These are phyloP conservation scores for Capsicum baccatum DNA, from an alignment of 257 asterid species.

Conservation along the genomic window DNA sequence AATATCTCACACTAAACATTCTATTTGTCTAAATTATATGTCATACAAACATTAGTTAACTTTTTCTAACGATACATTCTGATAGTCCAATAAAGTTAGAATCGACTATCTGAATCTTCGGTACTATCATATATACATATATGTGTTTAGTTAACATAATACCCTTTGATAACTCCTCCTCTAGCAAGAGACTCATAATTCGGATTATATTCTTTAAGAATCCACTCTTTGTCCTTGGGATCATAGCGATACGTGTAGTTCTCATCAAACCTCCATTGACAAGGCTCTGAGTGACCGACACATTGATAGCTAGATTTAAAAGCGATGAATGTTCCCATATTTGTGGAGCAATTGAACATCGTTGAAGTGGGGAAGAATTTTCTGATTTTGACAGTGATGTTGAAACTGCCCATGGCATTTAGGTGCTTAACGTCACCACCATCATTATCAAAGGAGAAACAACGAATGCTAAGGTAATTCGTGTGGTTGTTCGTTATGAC, in stretches of 20 bases:
- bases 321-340: slow-evolving; percentile 71
- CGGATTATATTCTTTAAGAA: slow-evolving; percentile 48
- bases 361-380: slow-evolving; percentile 40
- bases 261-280: slow-evolving; percentile 74
- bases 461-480: slow-evolving; percentile 59
- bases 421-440: slow-evolving; percentile 43
- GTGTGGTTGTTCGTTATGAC: slow-evolving; percentile 66
- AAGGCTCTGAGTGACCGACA: slow-evolving; percentile 17
- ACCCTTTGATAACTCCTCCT: slow-evolving; percentile 76
- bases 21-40: neutral
- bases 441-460: slow-evolving; percentile 55
- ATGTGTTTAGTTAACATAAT: slow-evolving; percentile 50
- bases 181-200: slow-evolving; percentile 73
- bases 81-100: neutral
- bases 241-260: slow-evolving; percentile 46
- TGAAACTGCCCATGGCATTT: slow-evolving; percentile 43
- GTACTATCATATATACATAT: too few species aligned
- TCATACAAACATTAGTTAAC: too few species aligned
- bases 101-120: neutral
- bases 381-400: slow-evolving; percentile 39
- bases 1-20: neutral
- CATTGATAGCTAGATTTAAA: slow-evolving; percentile 50
- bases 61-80: too few species aligned
- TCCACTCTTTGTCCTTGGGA: slow-evolving; percentile 38
- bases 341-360: slow-evolving; percentile 85